These are phyloP conservation scores for Mesotaenium endlicherianum DNA, from an alignment of 139 green algal species.

Conservation along the genomic window DNA sequence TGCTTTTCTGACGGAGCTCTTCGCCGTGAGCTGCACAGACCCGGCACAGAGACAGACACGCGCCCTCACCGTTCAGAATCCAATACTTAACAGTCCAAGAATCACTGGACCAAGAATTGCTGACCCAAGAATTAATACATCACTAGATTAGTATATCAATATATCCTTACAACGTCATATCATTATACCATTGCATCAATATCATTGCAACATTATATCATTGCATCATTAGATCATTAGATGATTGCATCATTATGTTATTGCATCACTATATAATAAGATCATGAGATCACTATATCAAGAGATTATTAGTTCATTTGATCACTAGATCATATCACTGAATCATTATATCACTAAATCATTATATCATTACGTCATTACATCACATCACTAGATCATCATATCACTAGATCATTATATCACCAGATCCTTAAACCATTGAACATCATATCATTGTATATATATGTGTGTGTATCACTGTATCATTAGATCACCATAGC, in stretches of 20 bases:
- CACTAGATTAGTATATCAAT: background rate
- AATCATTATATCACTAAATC: background rate
- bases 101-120: no score
- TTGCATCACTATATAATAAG: background rate
- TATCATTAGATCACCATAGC: no score
- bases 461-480: no score
- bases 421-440: background rate
- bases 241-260: background rate
- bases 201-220: background rate
- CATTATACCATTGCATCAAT: background rate
- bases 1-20: no score
- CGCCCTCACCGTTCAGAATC: no score
- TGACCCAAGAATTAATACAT: no score
- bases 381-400: background rate
- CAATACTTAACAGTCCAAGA: no score
- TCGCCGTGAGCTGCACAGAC: no score
- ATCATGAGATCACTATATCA: background rate
- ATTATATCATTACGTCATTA: background rate
- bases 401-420: background rate
- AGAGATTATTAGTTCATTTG: background rate
- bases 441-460: background rate
- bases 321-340: background rate
- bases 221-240: background rate
- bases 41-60: no score
- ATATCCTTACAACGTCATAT: background rate